phyloP scores from a whole-genome alignment of 441 rosid species.

The Mallotus japonicus region DNA sequence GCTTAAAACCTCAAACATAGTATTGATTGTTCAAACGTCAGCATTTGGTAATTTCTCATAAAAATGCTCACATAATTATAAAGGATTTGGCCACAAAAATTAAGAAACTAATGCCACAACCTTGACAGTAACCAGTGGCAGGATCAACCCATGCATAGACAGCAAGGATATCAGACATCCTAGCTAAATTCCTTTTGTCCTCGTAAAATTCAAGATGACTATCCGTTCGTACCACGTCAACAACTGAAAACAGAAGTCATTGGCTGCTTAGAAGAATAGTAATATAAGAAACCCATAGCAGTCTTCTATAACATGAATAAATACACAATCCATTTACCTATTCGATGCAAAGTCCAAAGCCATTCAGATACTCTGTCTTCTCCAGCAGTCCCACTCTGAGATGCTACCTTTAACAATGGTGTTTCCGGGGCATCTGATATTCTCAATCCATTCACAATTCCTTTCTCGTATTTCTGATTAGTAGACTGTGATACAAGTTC shows the following conservation, averaged over 20 bases:
- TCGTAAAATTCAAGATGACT: constrained; percentile 91
- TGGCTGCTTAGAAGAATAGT: constrained; percentile 25
- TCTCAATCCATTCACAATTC: constrained; percentile 52
- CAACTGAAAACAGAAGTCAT: constrained; percentile 49
- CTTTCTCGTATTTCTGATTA: constrained; percentile 32
- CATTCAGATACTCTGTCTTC: constrained; percentile 81
- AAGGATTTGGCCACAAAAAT: constrained; percentile 5
- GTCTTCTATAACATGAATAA: constrained; percentile 14
- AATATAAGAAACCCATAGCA: constrained; percentile 10
- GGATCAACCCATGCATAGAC: constrained; percentile 99
- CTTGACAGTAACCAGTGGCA: constrained; percentile 98
- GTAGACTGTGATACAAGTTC: constrained; percentile 41
- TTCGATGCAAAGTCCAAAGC: constrained; percentile 93
- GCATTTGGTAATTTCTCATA: not conserved
- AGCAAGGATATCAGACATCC: constrained; percentile 97
- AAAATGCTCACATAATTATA: not conserved
- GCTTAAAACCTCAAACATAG: constrained; percentile 5
- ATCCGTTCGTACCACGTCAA: constrained; percentile 97
- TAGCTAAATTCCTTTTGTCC: constrained; percentile 79
- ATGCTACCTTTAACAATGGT: constrained; percentile 44
- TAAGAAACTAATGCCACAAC: constrained; percentile 36
- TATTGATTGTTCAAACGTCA: constrained; percentile 7
- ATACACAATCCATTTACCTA: constrained; percentile 47
- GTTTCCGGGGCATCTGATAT: constrained; percentile 62
- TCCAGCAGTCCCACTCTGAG: constrained; percentile 40